phyloP scores from a whole-genome alignment of 176 grass and related monocot species.

The Oryza glumipatula region DNA sequence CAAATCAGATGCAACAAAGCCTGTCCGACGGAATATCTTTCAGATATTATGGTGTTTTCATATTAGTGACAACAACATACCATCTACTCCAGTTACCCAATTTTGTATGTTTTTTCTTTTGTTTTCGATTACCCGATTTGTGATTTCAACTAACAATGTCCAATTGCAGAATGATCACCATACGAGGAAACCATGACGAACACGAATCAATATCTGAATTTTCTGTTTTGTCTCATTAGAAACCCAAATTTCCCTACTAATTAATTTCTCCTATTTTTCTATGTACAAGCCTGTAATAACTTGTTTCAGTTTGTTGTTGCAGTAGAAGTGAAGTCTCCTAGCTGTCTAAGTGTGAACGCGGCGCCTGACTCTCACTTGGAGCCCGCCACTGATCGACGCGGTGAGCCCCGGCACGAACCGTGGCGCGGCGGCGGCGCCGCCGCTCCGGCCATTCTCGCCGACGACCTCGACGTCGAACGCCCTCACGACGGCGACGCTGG shows the following conservation, averaged over 20 bases:
- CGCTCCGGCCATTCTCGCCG: constrained; percentile 12
- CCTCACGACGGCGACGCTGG: constrained; percentile 49
- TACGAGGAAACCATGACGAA: neutral
- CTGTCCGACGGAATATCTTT: neutral
- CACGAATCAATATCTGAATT: neutral
- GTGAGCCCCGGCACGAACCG: constrained; percentile 72
- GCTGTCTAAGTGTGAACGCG: constrained; percentile 2
- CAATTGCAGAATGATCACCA: neutral
- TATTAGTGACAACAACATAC: neutral
- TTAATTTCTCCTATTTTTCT: constrained; percentile 1
- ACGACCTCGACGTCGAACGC: constrained; percentile 61
- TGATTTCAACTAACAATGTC: neutral
- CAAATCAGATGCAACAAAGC: neutral
- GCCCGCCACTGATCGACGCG: constrained; percentile 59
- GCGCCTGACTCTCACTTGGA: constrained; percentile 59
- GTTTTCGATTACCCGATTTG: neutral
- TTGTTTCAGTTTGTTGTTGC: neutral
- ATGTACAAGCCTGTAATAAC: constrained; percentile 15
- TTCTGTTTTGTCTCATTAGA: neutral
- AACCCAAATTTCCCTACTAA: neutral
- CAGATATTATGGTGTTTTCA: neutral
- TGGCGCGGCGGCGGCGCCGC: neutral
- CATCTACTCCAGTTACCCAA: neutral
- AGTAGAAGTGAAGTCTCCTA: neutral
- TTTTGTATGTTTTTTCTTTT: neutral